Base-by-base conservation (phyloP, 306 rosid genomes). In the Mucuna pruriens region DNA sequence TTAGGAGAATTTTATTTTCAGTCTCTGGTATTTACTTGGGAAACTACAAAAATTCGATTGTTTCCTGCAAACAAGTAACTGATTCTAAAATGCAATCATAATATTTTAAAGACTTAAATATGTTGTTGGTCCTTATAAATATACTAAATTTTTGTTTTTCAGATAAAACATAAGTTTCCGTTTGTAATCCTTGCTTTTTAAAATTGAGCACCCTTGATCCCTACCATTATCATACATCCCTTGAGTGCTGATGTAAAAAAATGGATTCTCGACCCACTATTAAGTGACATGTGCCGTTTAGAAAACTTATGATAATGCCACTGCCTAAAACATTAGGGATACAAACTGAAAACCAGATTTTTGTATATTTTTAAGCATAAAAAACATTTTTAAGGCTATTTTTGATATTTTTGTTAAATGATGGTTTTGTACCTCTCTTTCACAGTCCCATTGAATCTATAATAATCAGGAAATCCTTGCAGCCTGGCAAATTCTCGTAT, bases 391-490 rank as follows among this genome's bases (percentile, higher is more conserved):
- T 69, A 70, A 60, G 19, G 34, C 49, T 29, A 31, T 25, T 51
- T 55, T 71, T n/a, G n/a, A 46, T 19, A 6, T 38, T 36, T 34
- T 64, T 16, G 76, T 34, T 49, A 34, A 63, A 76, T 38, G 70
- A 46, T 66, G n/a, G 67, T 25, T 79, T 64, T 68, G 13, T 84
- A 90, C 98, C 99, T 95, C 79, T 81, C 77, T 85, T 86, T 95
- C 75, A 93, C 84, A 4, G 90, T 84, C 45, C 99, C 99, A 70
- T 81, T 69, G 83, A 91, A 91, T 81, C 85, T 85, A 78, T 93
- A 93, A 75, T 92, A 91, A 85, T 95, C 99, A 31, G 94, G 99
- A 82, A 95, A 95, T 26, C 99, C 99, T 81, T 91, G 99, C 85
- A 95, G 78, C 83, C 99, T 88, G 60, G 99, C 98, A 78, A 70